Base-by-base conservation (phyloP, 2,329 filamentous ascomycete species). In the Rhynchosporium agropyri region DNA sequence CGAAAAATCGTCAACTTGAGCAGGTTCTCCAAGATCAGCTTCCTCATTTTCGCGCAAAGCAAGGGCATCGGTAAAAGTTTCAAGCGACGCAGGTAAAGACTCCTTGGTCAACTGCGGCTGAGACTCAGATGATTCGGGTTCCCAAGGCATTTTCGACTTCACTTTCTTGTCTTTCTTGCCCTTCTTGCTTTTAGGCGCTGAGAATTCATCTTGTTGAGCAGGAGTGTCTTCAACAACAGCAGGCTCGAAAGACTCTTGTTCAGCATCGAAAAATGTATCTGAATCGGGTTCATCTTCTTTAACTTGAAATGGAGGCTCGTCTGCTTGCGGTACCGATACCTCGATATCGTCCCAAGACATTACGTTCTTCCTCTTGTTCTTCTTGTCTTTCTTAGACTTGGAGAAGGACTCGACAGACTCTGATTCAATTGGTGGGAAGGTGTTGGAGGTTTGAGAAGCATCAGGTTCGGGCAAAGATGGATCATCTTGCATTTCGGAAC, bases 301-400 rank as follows among this genome's bases (percentile, higher is more conserved):
- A 28, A 29, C 31, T 43, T 43, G 36, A 45, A 53, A 3, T 9
- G 29, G 29, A 33, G 46, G 36, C n/a, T 53, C 58, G 10, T 3
- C 26, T 36, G 15, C 33, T n/a, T 45, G 26, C 33, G 42, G 45
- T 40, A 20, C 15, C 9, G 28, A 26, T 45, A 43, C 3, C 45
- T 53, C 58, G 15, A 26, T 42, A 12, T 56, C 60, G 1, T 62
- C 53, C 60, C 38, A 61, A 26, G 33, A 42, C 56, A 2, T 68
- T 70, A 20, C 20, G 63, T 78, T 78, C 20, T 67, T 67, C 59
- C 63, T 68, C 59, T 68, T 68, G 15, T 57, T 46, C 36, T 65
- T 65, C 55, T 67, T 68, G 46, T 67, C 58, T 48, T 65, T 63
- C 55, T 68, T 68, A 10, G 66, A 64, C 29, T 61, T 62, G 10